phyloP scores from a whole-genome alignment of 371 early-diverging fungal species.

The Mortierella sp. region DNA sequence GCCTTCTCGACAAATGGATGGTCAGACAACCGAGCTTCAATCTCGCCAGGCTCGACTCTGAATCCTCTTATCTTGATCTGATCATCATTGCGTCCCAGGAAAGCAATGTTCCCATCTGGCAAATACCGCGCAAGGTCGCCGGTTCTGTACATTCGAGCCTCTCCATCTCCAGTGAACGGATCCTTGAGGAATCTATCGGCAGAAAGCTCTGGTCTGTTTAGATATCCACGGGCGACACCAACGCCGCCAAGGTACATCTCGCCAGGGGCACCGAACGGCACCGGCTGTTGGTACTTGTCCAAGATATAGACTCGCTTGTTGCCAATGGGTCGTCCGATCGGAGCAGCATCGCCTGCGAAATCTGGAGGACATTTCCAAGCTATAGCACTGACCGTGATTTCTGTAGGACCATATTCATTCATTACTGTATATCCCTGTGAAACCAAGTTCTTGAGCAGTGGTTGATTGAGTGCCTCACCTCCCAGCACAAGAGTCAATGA shows the following conservation, averaged over 20 bases:
- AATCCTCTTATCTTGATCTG: conserved; percentile 43
- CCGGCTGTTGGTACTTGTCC: neutral
- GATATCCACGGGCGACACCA: conserved; percentile 7
- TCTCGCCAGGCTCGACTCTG: conserved; percentile 33
- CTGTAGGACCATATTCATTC: conserved; percentile 52
- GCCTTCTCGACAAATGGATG: conserved; percentile 11
- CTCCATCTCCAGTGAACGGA: neutral
- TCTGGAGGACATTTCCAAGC: neutral
- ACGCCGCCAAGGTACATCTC: neutral
- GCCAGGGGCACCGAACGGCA: neutral
- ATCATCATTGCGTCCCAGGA: conserved; percentile 28
- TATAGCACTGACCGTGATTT: conserved; percentile 9
- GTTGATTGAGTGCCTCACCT: conserved; percentile 8
- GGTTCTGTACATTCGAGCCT: conserved; percentile 4
- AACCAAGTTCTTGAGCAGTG: neutral
- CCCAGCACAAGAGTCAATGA: neutral
- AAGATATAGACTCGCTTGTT: neutral
- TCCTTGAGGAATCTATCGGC: neutral
- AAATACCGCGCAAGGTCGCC: conserved; percentile 23
- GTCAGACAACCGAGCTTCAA: conserved; percentile 14
- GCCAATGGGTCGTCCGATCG: conserved; percentile 7
- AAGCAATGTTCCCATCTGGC: conserved; percentile 25
- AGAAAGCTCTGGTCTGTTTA: conserved; percentile 9
- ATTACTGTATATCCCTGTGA: conserved; percentile 3
- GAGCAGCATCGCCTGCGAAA: neutral